A percentile compares a stretch with the other conserved stretches of the same genome.
Evolutionary conservation across 257 asterid genomes (phyloP).

Genomic region (Schizonepeta tenuifolia): DNA sequence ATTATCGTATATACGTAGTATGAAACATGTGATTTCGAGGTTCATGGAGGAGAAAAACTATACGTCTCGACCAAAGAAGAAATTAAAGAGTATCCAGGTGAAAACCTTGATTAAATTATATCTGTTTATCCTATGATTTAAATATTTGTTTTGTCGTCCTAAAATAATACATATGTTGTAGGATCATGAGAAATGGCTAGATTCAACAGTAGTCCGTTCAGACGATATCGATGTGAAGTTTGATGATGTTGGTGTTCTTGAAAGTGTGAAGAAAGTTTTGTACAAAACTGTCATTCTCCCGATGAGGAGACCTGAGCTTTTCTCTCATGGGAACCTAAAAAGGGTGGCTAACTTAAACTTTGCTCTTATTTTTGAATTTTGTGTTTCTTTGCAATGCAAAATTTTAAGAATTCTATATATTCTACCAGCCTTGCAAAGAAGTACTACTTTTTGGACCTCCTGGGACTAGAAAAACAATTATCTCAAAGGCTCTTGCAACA

Average conservation of each 20-base stretch:
- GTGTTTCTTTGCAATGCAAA: not conserved
- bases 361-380: not conserved
- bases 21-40: conserved; percentile 64
- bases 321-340: conserved; percentile 67
- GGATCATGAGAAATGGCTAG: conserved; percentile 42
- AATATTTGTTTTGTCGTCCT: not conserved
- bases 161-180: conserved; percentile 9
- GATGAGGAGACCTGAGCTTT: conserved; percentile 67
- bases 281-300: conserved; percentile 76
- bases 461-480: conserved; percentile 68
- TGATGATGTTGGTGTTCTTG: conserved; percentile 79
- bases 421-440: conserved; percentile 68
- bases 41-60: conserved; percentile 50
- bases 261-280: conserved; percentile 60
- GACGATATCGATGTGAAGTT: conserved; percentile 53
- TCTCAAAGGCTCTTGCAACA: too few species aligned
- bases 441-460: conserved; percentile 95
- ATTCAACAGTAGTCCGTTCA: conserved; percentile 68
- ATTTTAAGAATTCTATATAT: not conserved
- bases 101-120: too few species aligned
- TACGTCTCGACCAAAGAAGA: not conserved
- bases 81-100: not conserved
- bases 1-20: conserved; percentile 39
- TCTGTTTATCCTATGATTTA: not conserved
- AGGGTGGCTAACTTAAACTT: conserved; percentile 43